These are phyloP conservation scores for Glarea lozoyensis DNA, from an alignment of 495 filamentous ascomycete species.

Conservation along the genomic window DNA sequence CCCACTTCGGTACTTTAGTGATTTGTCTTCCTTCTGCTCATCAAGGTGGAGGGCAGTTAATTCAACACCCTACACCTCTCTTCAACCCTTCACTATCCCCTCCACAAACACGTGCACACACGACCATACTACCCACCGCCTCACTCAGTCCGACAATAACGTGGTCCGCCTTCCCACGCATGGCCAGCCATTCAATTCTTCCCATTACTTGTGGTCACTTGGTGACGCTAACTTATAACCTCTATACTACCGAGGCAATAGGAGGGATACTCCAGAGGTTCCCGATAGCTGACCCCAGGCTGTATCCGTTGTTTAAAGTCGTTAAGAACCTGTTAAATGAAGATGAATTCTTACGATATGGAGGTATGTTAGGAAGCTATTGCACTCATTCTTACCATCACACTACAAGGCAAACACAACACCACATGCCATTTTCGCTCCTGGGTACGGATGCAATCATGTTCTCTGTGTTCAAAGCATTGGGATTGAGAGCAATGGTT, in stretches of 20 bases:
- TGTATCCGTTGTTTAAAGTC: not conserved
- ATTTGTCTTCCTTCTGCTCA: not conserved
- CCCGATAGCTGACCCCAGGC: not conserved
- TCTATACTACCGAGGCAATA: slow-evolving; percentile 1
- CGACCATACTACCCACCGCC: not conserved
- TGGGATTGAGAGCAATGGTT: not conserved
- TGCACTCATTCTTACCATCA: not conserved
- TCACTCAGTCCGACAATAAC: not conserved
- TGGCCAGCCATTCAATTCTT: not conserved
- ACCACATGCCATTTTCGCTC: not conserved
- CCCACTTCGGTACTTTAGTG: not conserved
- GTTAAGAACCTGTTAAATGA: not conserved
- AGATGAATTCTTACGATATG: not conserved
- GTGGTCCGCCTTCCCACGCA: not conserved
- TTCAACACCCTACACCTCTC: not conserved
- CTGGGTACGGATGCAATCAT: not conserved
- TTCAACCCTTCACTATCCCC: not conserved
- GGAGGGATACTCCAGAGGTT: not conserved
- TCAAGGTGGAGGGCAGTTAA: not conserved
- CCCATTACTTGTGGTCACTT: slow-evolving; percentile 2
- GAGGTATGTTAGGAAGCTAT: not conserved
- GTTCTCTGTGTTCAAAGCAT: not conserved
- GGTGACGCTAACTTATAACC: slow-evolving; percentile 1
- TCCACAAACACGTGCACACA: not conserved
- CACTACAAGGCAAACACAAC: not conserved